Percentiles rank a stretch among this genome's conserved stretches.
Evolutionary conservation across 768 basidiomycete species (phyloP).

Genomic region (Pilatotrama ljubarskyi): DNA sequence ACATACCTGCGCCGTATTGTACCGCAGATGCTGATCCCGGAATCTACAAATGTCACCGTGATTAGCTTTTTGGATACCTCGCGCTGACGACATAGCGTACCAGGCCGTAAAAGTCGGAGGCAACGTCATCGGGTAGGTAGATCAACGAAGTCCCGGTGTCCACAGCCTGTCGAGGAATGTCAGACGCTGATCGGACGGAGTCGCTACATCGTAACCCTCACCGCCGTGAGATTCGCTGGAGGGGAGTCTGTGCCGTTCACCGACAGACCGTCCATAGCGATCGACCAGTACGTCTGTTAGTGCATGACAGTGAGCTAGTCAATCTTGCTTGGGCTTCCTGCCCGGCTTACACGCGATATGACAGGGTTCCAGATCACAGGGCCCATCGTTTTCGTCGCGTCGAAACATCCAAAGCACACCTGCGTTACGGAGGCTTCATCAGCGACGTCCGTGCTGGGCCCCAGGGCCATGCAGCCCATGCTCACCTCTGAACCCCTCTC

Average conservation of each 20-base stretch:
- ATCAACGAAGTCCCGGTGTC: slow-evolving; percentile 71
- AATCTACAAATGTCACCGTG: slow-evolving; percentile 38
- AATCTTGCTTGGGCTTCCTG: too few relatives aligned
- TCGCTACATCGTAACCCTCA: slow-evolving; percentile 26
- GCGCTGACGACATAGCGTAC: slow-evolving; percentile 29
- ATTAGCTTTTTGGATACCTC: neutral
- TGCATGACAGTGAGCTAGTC: too few relatives aligned
- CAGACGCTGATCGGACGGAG: neutral
- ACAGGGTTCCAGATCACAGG: slow-evolving; percentile 41
- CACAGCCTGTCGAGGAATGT: slow-evolving; percentile 46
- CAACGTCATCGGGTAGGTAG: slow-evolving; percentile 51
- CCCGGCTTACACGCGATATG: slow-evolving; percentile 36
- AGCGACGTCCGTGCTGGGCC: neutral
- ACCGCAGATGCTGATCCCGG: slow-evolving; percentile 44
- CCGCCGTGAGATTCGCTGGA: slow-evolving; percentile 38
- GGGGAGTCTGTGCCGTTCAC: slow-evolving; percentile 30
- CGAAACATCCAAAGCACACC: slow-evolving; percentile 47
- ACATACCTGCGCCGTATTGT: slow-evolving; percentile 45
- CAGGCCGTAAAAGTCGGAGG: slow-evolving; percentile 45
- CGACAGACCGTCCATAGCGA: slow-evolving; percentile 47
- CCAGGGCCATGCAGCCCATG: neutral
- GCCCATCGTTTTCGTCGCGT: slow-evolving; percentile 39
- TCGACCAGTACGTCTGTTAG: slow-evolving; percentile 68
- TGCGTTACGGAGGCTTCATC: neutral
- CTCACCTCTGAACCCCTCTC: slow-evolving; percentile 50